phyloP scores from a whole-genome alignment of 345 rosid genomes.

The Hibiscus syriacus region DNA sequence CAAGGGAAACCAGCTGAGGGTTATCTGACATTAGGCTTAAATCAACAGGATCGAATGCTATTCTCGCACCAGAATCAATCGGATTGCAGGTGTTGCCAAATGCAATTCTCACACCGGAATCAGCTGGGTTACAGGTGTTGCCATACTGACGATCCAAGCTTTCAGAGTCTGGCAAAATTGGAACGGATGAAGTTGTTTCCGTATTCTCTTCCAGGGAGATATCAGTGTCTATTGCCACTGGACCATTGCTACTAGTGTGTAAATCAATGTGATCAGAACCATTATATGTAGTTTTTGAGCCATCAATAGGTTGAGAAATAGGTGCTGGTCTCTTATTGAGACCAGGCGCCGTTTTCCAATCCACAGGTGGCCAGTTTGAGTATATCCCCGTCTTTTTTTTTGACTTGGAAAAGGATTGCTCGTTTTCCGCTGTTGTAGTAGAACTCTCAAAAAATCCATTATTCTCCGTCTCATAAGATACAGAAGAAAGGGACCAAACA shows the following conservation, averaged over 20 bases:
- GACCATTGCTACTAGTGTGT: constrained; percentile 14
- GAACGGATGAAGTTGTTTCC: constrained; percentile 1
- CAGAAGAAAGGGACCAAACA: constrained; percentile 51
- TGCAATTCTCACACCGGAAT: constrained; percentile 5
- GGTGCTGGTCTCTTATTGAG: constrained; percentile 25
- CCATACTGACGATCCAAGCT: constrained; percentile 5
- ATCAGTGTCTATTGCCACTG: constrained; percentile 23
- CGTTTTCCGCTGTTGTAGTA: constrained; percentile 12
- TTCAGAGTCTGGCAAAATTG: constrained; percentile 14
- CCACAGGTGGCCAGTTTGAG: constrained; percentile 66
- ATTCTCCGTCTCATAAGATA: constrained; percentile 11
- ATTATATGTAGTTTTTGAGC: constrained; percentile 18
- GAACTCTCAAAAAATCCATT: constrained; percentile 16
- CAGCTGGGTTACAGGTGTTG: constrained; percentile 3
- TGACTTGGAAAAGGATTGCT: constrained; percentile 16
- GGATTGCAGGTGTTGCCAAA: constrained; percentile 4
- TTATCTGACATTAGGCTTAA: constrained; percentile 22
- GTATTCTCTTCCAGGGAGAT: constrained; percentile 32
- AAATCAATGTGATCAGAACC: constrained; percentile 10
- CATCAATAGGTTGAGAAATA: constrained; percentile 15
- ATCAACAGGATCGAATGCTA: constrained; percentile 17
- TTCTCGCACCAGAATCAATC: constrained; percentile 6
- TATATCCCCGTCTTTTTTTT: constrained; percentile 35
- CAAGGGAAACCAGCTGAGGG: constrained; percentile 17
- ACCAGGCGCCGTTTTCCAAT: constrained; percentile 63